phyloP scores from a whole-genome alignment of 139 green algal species.

The Nannochloris sp. region DNA sequence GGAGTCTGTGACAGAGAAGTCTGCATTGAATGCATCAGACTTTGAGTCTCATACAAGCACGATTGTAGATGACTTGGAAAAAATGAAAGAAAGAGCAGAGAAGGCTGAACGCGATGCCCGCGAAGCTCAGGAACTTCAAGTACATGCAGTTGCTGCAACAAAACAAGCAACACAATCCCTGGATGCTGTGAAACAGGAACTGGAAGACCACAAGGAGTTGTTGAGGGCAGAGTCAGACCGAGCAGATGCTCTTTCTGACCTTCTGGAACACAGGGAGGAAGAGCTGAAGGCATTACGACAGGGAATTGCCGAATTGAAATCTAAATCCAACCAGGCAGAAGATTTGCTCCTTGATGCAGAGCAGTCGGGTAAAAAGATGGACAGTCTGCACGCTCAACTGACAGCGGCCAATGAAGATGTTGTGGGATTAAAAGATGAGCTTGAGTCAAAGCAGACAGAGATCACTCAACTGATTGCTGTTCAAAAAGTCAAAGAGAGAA shows the following conservation, averaged over 20 bases:
- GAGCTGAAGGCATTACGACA: not conserved
- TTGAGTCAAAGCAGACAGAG: constrained; percentile 2
- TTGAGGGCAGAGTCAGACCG: not conserved
- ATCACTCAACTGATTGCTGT: not conserved
- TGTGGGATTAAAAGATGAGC: not conserved
- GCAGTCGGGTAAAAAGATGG: not conserved
- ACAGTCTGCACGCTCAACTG: too few species aligned
- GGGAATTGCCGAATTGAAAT: not conserved
- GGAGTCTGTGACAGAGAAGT: not conserved
- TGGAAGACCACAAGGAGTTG: not conserved
- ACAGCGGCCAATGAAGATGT: not conserved
- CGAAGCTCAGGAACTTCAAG: not conserved
- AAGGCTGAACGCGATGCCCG: too few species aligned
- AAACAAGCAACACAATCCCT: not conserved
- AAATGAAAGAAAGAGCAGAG: not conserved
- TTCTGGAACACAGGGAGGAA: not conserved
- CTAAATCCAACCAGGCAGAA: not conserved
- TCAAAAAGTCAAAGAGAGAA: not conserved
- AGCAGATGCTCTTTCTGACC: not conserved
- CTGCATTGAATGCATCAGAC: not conserved
- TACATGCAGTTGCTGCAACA: not conserved
- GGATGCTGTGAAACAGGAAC: constrained; percentile 1
- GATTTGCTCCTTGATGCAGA: too few species aligned
- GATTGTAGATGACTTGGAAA: not conserved
- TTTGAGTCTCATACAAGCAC: not conserved